Evolutionary conservation across 2,329 filamentous ascomycete genomes (phyloP).

Genomic region (Hymenotorrendiella dingleyae): DNA sequence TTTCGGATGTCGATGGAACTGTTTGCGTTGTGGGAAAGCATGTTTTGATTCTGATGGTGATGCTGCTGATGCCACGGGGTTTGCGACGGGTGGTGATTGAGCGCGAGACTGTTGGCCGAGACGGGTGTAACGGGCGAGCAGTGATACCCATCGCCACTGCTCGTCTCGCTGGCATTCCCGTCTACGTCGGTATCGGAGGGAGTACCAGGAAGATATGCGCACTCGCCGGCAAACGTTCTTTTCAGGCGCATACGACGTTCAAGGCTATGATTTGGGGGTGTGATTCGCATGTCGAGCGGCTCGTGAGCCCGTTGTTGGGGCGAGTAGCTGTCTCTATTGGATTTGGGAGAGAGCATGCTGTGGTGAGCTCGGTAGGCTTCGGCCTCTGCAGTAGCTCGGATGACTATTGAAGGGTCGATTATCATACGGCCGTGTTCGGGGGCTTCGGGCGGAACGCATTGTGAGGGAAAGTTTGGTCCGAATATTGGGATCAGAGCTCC

Average conservation of each 20-base stretch:
- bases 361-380: conserved; percentile 35
- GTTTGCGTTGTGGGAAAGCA: conserved; percentile 17
- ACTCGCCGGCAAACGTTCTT: conserved; percentile 31
- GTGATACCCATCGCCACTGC: conserved; percentile 23
- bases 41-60: conserved; percentile 30
- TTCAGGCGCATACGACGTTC: conserved; percentile 28
- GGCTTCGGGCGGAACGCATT: conserved; percentile 62
- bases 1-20: conserved; percentile 18
- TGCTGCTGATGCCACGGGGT: no score
- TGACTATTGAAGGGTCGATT: conserved; percentile 53
- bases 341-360: conserved; percentile 17
- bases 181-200: conserved; percentile 36
- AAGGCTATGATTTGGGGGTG: conserved; percentile 14
- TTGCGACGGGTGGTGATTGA: conserved; percentile 14
- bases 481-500: conserved; percentile 87
- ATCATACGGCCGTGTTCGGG: conserved; percentile 61
- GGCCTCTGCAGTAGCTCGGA: conserved; percentile 45
- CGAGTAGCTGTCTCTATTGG: conserved; percentile 25
- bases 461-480: conserved; percentile 69
- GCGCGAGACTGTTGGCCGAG: conserved; percentile 5
- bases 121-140: conserved; percentile 23
- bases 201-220: conserved; percentile 36
- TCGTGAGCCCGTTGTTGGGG: conserved; percentile 25
- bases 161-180: conserved; percentile 21
- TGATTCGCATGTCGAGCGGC: conserved; percentile 10